These are phyloP conservation scores for Heliosperma pusillum DNA, from an alignment of 148 eudicot species.

Conservation along the genomic window DNA sequence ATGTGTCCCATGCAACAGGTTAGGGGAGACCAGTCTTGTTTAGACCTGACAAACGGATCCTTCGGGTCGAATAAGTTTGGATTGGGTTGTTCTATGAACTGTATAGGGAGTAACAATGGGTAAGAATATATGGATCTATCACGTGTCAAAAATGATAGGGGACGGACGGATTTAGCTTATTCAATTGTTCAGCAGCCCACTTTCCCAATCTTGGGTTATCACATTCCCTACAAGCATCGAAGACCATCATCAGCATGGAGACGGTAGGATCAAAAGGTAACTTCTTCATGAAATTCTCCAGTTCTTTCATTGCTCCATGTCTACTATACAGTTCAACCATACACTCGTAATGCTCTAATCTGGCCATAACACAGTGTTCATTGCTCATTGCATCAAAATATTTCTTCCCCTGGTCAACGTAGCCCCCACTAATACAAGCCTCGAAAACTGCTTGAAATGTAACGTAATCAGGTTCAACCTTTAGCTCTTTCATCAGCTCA, in stretches of 20 bases:
- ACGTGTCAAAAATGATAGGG: conserved; percentile 28
- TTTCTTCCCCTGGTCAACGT: too few species aligned
- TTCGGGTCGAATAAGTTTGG: too few species aligned
- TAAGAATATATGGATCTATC: not conserved
- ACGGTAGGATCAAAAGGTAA: conserved; percentile 69
- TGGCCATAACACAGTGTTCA: conserved; percentile 50
- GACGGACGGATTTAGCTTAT: conserved; percentile 38
- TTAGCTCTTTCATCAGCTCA: too few species aligned
- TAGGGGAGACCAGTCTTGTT: too few species aligned
- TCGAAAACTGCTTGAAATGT: too few species aligned
- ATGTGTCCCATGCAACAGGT: too few species aligned
- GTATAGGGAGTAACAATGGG: not conserved
- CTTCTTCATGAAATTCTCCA: conserved; percentile 45
- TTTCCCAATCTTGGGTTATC: conserved; percentile 40
- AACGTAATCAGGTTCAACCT: too few species aligned
- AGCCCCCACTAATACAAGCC: too few species aligned
- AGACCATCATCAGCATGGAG: conserved; percentile 53
- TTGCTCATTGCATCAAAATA: conserved; percentile 58
- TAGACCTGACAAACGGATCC: too few species aligned
- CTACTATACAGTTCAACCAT: conserved; percentile 63
- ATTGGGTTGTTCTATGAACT: too few species aligned
- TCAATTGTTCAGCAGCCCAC: conserved; percentile 48
- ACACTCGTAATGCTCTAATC: conserved; percentile 63
- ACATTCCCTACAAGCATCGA: conserved; percentile 51
- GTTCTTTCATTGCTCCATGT: conserved; percentile 64